Evolutionary conservation across 352 stramenopile species (phyloP), one percentile per base, ranked within the genome.

Genomic region (Globisporangium cystogenes): DNA sequence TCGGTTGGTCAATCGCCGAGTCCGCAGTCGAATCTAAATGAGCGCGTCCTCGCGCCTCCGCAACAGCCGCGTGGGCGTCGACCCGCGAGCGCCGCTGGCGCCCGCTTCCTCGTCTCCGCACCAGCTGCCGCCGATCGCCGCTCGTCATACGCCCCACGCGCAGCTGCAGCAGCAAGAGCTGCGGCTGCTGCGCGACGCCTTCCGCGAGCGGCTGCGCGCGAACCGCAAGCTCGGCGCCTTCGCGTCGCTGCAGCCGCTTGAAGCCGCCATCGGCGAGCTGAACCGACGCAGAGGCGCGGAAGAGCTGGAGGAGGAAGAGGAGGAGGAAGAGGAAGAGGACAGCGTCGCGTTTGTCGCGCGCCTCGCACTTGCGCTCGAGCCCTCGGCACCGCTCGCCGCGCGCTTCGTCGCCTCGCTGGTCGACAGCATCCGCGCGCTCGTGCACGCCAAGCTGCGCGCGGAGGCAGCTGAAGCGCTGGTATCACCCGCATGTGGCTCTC

Each of bases 361-460:
- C 7, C 29, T 47, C 18, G 48, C 35, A 5, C 33, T n/a, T 2
- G 24, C 33, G 7, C 53, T 65, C 10, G 59, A 51, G 10, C 4
- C 44, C 4, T 47, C 53, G 27, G 56, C 43, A 1, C 60, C 60
- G 14, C 46, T 65, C 27, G 56, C 60, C 0, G 48, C 47, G n/a
- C 60, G 65, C 42, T 68, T 71, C n/a, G 46, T 68, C 23, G 39
- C 24, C 18, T 36, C 44, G 5, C 45, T 71, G 4, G n/a, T 48
- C 6, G 14, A 36, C 12, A 39, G 54, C 23, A 56, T 67, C 5
- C 41, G 52, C 33, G 48, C 46, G 2, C 31, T 66, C 2, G 52
- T 71, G 43, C 60, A 62, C n/a, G 31, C 46, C 3, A 68, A 61
- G 40, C 23, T 68, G 7, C 60, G 48, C 16, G 16, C 53, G 11